Percentiles rank a stretch among this genome's conserved stretches.
phyloP scores from a whole-genome alignment of 768 basidiomycete species.

The Lyophyllum atratum region DNA sequence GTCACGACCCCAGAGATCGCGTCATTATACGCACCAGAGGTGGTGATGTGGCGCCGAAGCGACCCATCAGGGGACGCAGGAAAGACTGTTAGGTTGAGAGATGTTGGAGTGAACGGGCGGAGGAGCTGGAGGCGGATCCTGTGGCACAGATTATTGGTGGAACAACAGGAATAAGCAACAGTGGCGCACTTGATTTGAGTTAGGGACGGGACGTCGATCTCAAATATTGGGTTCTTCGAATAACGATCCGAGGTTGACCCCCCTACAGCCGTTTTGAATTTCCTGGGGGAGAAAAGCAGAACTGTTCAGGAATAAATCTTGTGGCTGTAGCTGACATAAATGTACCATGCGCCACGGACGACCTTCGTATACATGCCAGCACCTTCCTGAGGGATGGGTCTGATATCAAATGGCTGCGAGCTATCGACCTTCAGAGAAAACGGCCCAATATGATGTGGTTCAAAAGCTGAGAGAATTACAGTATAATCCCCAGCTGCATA shows the following conservation, averaged over 20 bases:
- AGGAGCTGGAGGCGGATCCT: constrained; percentile 74
- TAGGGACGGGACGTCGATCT: constrained; percentile 51
- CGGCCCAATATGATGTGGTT: constrained; percentile 64
- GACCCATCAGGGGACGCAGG: constrained; percentile 30
- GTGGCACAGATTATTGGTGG: not conserved
- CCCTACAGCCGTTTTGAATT: constrained; percentile 58
- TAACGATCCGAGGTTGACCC: constrained; percentile 70
- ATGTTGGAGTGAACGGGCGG: constrained; percentile 40
- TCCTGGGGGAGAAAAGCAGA: constrained; percentile 41
- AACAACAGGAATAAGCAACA: not conserved
- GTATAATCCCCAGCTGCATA: constrained; percentile 75
- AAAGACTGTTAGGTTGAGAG: constrained; percentile 66
- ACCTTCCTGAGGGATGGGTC: constrained; percentile 78
- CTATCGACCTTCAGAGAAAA: constrained; percentile 70
- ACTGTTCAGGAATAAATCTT: not conserved
- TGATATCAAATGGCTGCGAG: constrained; percentile 60
- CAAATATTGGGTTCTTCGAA: constrained; percentile 66
- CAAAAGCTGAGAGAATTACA: constrained; percentile 83
- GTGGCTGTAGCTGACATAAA: not conserved
- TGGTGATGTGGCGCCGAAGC: constrained; percentile 48
- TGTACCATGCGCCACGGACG: constrained; percentile 80
- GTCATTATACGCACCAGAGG: constrained; percentile 84
- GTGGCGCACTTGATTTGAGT: constrained; percentile 60
- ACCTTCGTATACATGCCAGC: constrained; percentile 85
- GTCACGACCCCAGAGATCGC: constrained; percentile 71